These are phyloP conservation scores for Magnolia kwangsiensis DNA, from an alignment of 164 flowering plant genomes.

Conservation along the genomic window DNA sequence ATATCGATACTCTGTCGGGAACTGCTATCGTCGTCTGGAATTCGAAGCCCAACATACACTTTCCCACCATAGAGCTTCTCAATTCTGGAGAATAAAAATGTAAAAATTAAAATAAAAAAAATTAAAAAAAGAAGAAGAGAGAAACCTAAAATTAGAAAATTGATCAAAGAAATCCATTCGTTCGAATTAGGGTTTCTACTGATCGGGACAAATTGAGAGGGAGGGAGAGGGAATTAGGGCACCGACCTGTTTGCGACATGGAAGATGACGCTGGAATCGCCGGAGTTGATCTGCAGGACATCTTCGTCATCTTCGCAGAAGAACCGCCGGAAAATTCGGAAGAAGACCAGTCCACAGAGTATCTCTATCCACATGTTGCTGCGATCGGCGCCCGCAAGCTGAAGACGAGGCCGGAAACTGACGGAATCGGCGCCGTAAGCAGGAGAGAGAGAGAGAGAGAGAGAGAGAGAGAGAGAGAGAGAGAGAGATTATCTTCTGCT, in stretches of 20 bases:
- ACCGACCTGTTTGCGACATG: slow-evolving; percentile 59
- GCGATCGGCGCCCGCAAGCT: not conserved
- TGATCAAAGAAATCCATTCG: too few species aligned
- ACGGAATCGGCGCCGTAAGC: not conserved
- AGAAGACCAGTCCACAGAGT: slow-evolving; percentile 63
- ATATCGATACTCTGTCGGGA: slow-evolving; percentile 60
- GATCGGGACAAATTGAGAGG: not conserved
- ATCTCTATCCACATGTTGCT: slow-evolving; percentile 38
- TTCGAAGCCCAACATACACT: slow-evolving; percentile 70
- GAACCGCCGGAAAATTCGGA: slow-evolving; percentile 43
- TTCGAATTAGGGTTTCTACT: not conserved
- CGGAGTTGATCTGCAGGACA: slow-evolving; percentile 40
- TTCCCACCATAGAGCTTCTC: slow-evolving; percentile 86
- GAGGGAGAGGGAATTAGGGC: not conserved
- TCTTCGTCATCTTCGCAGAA: slow-evolving; percentile 52
- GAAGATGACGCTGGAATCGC: slow-evolving; percentile 54
- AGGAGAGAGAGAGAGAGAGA: not conserved
- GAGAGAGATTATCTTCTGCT: too few species aligned
- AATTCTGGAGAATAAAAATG: slow-evolving; percentile 31
- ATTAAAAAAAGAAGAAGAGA: not conserved
- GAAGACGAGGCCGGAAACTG: not conserved
- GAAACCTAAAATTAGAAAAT: not conserved
- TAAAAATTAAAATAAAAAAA: not conserved
- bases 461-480: not conserved
- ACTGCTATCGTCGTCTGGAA: slow-evolving; percentile 80